Evolutionary conservation across 208 protist genomes (phyloP), one percentile per base, ranked within the genome.

Genomic region (Polymyxa betae): DNA sequence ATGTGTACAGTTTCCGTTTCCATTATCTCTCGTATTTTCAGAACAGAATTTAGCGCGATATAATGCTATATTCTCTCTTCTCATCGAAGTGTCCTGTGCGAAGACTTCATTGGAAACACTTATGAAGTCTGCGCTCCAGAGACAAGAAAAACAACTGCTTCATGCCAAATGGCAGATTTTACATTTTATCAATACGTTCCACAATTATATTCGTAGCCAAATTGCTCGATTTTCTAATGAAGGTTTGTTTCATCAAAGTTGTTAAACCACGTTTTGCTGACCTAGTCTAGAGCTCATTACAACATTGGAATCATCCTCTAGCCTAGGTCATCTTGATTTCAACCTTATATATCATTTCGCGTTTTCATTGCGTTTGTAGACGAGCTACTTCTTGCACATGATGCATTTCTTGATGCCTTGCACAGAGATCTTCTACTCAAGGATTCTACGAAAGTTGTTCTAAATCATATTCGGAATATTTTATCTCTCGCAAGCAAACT

Each of bases 121-220:
- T 5, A 82, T 82, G 72, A 5, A 35, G 5, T 35, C n/a, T 20
- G 40, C 72, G 72, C 5, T 43, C n/a, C 16, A 5, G n/a, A 12
- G n/a, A 35, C 72, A 38, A 20, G 35, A 45, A n/a, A 5, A 35
- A 5, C 72, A n/a, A 12, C 35, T 82, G 5, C 16, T 82, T 5
- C 72, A 82, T n/a, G 35, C 35, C 5, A 82, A 82, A 43, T 82
- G n/a, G 35, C 5, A 82, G n/a, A 82, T 82, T 5, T 35, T 35
- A n/a, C 72, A 82, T n/a, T 82, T 82, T 35, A n/a, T 82, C 72
- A 82, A 82, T 43, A 82, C 5, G 16, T n/a, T 82, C 12, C n/a
- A 82, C n/a, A 43, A 35, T 12, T 82, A 82, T 43, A 82, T 82
- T 12, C 35, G n/a, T 45, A 45, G 12, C n/a, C 35, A n/a, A 5